These are phyloP conservation scores for Butyriboletus loyo DNA, from an alignment of 768 basidiomycete genomes.

Conservation along the genomic window DNA sequence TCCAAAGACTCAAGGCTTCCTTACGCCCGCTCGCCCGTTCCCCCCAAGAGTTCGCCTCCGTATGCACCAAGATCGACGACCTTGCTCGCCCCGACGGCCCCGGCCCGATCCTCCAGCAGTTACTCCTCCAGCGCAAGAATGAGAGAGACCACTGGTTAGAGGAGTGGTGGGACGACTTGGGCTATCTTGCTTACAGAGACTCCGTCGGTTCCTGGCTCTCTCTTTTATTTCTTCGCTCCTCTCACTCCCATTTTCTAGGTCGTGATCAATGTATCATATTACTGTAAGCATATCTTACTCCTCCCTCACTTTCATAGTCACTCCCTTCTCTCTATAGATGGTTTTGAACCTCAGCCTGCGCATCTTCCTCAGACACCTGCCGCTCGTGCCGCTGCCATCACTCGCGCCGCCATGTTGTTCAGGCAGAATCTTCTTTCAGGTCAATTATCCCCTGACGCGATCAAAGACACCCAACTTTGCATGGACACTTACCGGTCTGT, in stretches of 20 bases:
- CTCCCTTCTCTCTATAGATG: slow-evolving; percentile 48
- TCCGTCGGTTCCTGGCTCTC: slow-evolving; percentile 47
- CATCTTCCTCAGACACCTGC: slow-evolving; percentile 57
- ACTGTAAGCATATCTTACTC: slow-evolving; percentile 51
- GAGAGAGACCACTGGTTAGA: slow-evolving; percentile 80
- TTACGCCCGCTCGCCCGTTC: slow-evolving; percentile 72
- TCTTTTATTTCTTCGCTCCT: neutral
- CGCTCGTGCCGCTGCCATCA: slow-evolving; percentile 68
- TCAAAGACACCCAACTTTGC: slow-evolving; percentile 69
- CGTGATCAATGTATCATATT: slow-evolving; percentile 92
- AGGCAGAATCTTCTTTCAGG: slow-evolving; percentile 67
- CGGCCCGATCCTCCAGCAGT: slow-evolving; percentile 58
- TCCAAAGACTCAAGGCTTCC: slow-evolving; percentile 65
- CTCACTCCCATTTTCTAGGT: slow-evolving; percentile 44
- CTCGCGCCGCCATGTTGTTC: slow-evolving; percentile 72
- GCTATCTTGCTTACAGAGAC: slow-evolving; percentile 83
- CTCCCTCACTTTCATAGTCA: slow-evolving; percentile 4
- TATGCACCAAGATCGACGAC: slow-evolving; percentile 61
- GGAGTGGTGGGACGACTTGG: slow-evolving; percentile 91
- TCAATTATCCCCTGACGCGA: slow-evolving; percentile 57
- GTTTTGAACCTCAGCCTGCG: slow-evolving; percentile 65
- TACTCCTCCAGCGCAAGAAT: slow-evolving; percentile 54
- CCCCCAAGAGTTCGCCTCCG: slow-evolving; percentile 52
- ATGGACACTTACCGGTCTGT: slow-evolving; percentile 83
- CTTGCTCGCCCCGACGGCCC: slow-evolving; percentile 45